These are phyloP conservation scores for Rhododendron vialii DNA, from an alignment of 148 eudicot genomes.

Conservation along the genomic window DNA sequence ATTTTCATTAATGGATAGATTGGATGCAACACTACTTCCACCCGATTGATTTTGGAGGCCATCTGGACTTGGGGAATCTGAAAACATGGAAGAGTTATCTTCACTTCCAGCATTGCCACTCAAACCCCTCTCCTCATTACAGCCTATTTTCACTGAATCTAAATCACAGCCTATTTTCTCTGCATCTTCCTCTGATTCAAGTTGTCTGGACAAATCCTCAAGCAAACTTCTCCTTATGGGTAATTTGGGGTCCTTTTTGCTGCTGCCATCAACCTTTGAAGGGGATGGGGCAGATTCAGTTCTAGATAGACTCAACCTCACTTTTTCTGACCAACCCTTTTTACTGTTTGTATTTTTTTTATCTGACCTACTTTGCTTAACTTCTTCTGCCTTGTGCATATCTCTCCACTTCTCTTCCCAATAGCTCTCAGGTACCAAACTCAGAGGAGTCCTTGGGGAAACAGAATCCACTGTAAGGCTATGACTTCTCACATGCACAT, in stretches of 20 bases:
- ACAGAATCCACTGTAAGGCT: slow-evolving; percentile 50
- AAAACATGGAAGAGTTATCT: slow-evolving; percentile 51
- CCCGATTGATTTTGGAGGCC: slow-evolving; percentile 41
- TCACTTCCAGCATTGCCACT: slow-evolving; percentile 41
- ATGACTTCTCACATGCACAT: slow-evolving; percentile 45
- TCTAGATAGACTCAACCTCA: slow-evolving; percentile 55
- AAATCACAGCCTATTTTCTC: slow-evolving; percentile 25
- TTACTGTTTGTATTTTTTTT: slow-evolving; percentile 32
- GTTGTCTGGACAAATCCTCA: slow-evolving; percentile 65
- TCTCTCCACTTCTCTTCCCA: slow-evolving; percentile 99
- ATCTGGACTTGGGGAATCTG: slow-evolving; percentile 54
- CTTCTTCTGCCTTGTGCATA: slow-evolving; percentile 69
- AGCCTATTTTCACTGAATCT: slow-evolving; percentile 17
- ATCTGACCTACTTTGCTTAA: slow-evolving; percentile 29
- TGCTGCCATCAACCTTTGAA: slow-evolving; percentile 32
- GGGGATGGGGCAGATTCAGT: slow-evolving; percentile 68
- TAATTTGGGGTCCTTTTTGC: slow-evolving; percentile 32
- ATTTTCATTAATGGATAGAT: slow-evolving; percentile 38
- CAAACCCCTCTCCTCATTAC: slow-evolving; percentile 22
- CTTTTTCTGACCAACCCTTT: slow-evolving; percentile 83
- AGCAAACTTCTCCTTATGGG: slow-evolving; percentile 65
- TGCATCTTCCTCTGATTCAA: slow-evolving; percentile 46
- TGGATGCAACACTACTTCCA: slow-evolving; percentile 57
- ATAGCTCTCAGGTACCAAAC: slow-evolving; percentile 72
- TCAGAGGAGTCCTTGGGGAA: slow-evolving; percentile 43